These are phyloP conservation scores for Chloranthus sessilifolius DNA, from an alignment of 164 flowering plant species.

Conservation along the genomic window DNA sequence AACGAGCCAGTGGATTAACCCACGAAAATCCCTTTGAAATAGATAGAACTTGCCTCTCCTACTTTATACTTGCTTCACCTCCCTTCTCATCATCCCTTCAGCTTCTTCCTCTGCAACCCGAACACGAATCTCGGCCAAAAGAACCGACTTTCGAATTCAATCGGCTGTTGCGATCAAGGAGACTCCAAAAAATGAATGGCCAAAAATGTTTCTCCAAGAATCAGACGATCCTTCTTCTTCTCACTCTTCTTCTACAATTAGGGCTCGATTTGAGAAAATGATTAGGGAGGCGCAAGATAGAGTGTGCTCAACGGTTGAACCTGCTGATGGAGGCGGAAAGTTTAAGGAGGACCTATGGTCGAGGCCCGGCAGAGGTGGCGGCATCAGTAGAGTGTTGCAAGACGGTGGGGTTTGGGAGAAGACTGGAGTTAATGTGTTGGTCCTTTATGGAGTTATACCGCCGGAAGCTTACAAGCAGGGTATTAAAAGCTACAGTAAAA, in stretches of 20 bases:
- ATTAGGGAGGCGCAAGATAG: conserved; percentile 80
- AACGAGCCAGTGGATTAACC: no score
- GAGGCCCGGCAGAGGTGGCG: conserved; percentile 95
- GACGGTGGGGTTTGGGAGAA: conserved; percentile 91
- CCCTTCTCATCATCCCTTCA: no score
- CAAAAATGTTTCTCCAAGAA: conserved; percentile 68
- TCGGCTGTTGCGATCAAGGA: conserved; percentile 68
- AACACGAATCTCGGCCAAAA: no score
- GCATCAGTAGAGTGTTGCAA: conserved; percentile 88
- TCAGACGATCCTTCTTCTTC: conserved; percentile 25
- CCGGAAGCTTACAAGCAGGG: conserved; percentile 96
- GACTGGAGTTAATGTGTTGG: conserved; percentile 94
- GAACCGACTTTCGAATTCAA: conserved; percentile 14
- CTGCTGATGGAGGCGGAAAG: conserved; percentile 56
- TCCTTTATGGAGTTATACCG: conserved; percentile 95
- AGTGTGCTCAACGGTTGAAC: conserved; percentile 73
- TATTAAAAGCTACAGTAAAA: no score
- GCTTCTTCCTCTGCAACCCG: no score
- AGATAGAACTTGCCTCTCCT: no score
- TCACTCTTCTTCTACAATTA: conserved; percentile 25
- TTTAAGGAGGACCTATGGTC: conserved; percentile 97
- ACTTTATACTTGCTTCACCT: no score
- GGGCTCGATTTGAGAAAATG: conserved; percentile 89
- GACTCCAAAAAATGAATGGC: conserved; percentile 50
- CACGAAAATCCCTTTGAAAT: no score